Percentiles rank a stretch among this genome's conserved stretches.
Evolutionary conservation across 345 rosid species (phyloP).

Genomic region (Lepidium africanum): DNA sequence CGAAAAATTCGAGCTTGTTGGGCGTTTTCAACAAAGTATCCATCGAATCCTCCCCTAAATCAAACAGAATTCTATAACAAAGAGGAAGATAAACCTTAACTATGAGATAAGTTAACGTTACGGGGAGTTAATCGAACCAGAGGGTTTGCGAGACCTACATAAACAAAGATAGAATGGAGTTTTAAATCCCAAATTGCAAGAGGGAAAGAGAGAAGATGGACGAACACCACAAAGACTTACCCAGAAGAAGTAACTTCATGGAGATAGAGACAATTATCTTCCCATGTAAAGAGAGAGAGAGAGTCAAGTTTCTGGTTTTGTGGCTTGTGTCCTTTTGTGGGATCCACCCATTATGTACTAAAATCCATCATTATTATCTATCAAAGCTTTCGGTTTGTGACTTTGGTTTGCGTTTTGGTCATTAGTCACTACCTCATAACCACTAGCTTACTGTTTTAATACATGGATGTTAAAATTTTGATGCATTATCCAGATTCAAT

Average conservation of each 20-base stretch:
- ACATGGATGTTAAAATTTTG: background rate
- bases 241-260: conserved; percentile 27
- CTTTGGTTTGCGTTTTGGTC: background rate
- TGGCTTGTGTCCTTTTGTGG: conserved; percentile 13
- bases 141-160: background rate
- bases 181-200: background rate
- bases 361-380: background rate
- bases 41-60: conserved; percentile 33
- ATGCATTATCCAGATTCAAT: background rate
- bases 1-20: conserved; percentile 54
- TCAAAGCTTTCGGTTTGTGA: background rate
- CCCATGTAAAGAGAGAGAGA: background rate
- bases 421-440: background rate
- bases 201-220: background rate
- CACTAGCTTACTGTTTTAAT: background rate
- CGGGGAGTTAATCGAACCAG: background rate
- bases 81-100: background rate
- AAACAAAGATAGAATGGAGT: background rate
- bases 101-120: background rate
- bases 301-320: conserved; percentile 11
- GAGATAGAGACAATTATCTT: conserved; percentile 25
- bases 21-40: conserved; percentile 73
- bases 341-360: conserved; percentile 10
- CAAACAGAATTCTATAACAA: background rate
- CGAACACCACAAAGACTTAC: conserved; percentile 7